A percentile compares a stretch with the other conserved stretches of the same genome.
phyloP scores from a whole-genome alignment of 1,284 basidiomycete species.

The Sphagnurus paluster region DNA sequence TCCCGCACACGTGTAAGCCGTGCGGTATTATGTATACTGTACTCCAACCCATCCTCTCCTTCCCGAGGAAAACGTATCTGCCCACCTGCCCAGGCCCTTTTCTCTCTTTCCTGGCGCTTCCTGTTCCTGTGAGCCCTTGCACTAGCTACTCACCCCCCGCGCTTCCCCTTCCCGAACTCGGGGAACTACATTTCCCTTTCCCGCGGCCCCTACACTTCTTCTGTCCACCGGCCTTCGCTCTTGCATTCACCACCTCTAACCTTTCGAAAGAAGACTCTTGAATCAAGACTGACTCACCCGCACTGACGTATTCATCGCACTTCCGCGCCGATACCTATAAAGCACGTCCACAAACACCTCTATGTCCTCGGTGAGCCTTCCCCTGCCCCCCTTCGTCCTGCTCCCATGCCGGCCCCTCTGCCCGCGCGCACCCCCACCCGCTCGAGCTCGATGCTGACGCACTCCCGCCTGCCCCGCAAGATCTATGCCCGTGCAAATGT shows the following conservation, averaged over 20 bases:
- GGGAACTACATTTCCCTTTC: no score
- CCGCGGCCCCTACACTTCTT: no score
- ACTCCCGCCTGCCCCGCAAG: slow-evolving; percentile 9
- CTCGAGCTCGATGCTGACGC: background rate
- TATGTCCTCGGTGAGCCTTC: slow-evolving; percentile 18
- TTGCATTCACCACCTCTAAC: no score
- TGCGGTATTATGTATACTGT: slow-evolving; percentile 36
- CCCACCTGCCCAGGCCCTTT: slow-evolving; percentile 24
- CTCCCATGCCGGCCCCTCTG: slow-evolving; percentile 2
- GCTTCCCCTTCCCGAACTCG: slow-evolving; percentile 7
- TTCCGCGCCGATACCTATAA: no score
- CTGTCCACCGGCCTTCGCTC: no score
- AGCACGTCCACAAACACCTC: background rate
- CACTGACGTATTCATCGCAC: no score
- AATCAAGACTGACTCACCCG: slow-evolving; percentile 3
- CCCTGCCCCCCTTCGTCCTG: slow-evolving; percentile 6
- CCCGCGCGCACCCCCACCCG: slow-evolving; percentile 5
- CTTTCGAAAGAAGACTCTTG: no score
- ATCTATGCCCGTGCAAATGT: slow-evolving; percentile 11
- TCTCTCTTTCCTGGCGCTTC: slow-evolving; percentile 22
- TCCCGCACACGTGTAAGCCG: slow-evolving; percentile 33
- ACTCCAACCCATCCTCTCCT: no score
- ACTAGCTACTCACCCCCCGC: slow-evolving; percentile 7
- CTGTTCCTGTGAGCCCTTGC: no score
- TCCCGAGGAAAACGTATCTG: no score